Base-by-base conservation (phyloP, 345 rosid genomes). In the Linum usitatissimum region DNA sequence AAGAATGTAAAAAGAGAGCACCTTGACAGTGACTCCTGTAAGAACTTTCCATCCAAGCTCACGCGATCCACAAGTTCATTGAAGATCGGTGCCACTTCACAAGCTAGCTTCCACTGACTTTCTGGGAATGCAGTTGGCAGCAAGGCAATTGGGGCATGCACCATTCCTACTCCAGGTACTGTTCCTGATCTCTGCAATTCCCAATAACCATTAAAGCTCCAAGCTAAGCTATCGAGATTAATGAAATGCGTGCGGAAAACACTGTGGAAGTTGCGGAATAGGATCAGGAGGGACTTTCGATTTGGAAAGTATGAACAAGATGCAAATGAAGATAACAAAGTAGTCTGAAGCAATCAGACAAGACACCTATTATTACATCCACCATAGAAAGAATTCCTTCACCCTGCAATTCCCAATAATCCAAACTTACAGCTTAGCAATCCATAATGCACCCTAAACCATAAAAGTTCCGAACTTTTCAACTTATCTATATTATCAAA, bases 51-150 rank as follows among this genome's bases (percentile, higher is more conserved):
- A 73, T 93, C 99, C 78, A 90, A 82, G 68, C 97, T 93, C 61
- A 93, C 95, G 61, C 96, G 95, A 80, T 93, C 99, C 30, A 87
- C 76, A 39, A 93, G 87, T 65, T 93, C 90, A 71, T 90, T 93
- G 80, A 93, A 87, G 70, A 93, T 81, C 3, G 96, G 97, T 55
- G 96, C 90, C 68, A 87, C 75, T 49, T 87, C 92, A 76, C 96
- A 87, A 40, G 99, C 99, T 78, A 82, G 84, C 51, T 77, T 81
- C 83, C 86, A 93, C 4, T 82, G 77, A 59, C 57, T 66, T 70
- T 86, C 83, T 0, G 95, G 99, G 74, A 93, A 93, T 61, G 79
- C 58, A 39, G 64, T 63, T 9, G 99, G 99, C 68, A 93, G 64
- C 72, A 93, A 76, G 1, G 99, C 77, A 76, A 93, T 69, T 3